Conservation (phyloP, 2,329 filamentous ascomycete species). For the Claviceps lovelessii region DNA sequence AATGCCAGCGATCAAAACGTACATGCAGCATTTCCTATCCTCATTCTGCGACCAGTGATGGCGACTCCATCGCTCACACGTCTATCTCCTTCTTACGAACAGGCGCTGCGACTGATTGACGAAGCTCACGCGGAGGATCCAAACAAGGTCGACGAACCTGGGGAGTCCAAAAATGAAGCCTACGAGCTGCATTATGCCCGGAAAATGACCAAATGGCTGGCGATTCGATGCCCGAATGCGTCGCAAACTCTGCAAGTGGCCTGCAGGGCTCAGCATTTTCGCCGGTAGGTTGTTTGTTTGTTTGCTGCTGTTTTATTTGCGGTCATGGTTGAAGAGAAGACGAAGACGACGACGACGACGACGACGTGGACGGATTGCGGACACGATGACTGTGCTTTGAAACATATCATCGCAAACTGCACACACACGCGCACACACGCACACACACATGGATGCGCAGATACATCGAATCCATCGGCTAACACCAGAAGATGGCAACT, state of each 20-base stretch:
- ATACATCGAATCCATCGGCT: background rate
- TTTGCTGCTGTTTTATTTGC: background rate
- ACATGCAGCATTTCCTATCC: too few species aligned
- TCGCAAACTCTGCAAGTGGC: slow-evolving; percentile 57
- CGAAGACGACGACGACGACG: too few species aligned
- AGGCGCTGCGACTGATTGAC: slow-evolving; percentile 56
- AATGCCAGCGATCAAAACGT: background rate
- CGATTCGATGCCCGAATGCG: slow-evolving; percentile 42
- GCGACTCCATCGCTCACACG: background rate
- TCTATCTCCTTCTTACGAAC: slow-evolving; percentile 18
- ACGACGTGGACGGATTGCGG: background rate
- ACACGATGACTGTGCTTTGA: background rate
- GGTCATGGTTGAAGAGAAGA: too few species aligned
- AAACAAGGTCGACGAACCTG: slow-evolving; percentile 24
- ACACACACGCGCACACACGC: too few species aligned
- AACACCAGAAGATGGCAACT: slow-evolving; percentile 54
- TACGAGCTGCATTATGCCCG: slow-evolving; percentile 74
- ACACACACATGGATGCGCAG: too few species aligned
- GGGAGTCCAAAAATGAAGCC: slow-evolving; percentile 34
- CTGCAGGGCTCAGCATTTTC: slow-evolving; percentile 72
- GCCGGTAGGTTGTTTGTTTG: slow-evolving; percentile 29
- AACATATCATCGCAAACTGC: too few species aligned
- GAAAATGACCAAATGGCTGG: slow-evolving; percentile 65
- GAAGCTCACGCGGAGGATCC: slow-evolving; percentile 35
- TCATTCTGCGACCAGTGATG: background rate